These are phyloP conservation scores for Fusarium begoniae DNA, from an alignment of 2,329 filamentous ascomycete genomes.

Conservation along the genomic window DNA sequence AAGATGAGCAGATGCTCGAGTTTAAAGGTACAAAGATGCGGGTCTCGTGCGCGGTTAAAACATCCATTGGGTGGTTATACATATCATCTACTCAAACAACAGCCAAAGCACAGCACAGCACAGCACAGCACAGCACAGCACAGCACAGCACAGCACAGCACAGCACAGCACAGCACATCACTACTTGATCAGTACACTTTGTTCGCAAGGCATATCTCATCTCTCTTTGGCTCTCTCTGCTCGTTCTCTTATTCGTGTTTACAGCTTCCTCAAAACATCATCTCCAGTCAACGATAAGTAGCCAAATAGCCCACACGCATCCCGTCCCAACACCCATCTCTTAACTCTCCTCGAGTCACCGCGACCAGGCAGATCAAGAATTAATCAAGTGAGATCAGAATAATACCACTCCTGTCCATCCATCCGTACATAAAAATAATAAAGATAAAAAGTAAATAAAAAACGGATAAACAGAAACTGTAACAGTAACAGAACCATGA, in stretches of 20 bases:
- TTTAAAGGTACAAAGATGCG: neutral
- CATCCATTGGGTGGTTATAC: neutral
- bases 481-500: constrained; percentile 23
- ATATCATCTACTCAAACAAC: constrained; percentile 18
- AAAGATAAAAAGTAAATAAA: neutral
- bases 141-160: too few species aligned
- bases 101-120: constrained; percentile 7
- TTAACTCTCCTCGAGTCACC: constrained; percentile 25
- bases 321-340: constrained; percentile 6
- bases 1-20: neutral
- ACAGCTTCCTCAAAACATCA: neutral
- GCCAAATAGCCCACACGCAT: constrained; percentile 20
- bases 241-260: constrained; percentile 27
- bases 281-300: neutral
- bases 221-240: constrained; percentile 6
- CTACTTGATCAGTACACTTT: neutral
- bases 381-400: constrained; percentile 35
- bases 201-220: constrained; percentile 16
- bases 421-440: neutral
- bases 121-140: too few species aligned
- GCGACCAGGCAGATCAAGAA: constrained; percentile 40
- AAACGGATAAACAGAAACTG: constrained; percentile 19
- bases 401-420: constrained; percentile 5
- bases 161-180: constrained; percentile 2
- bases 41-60: neutral